phyloP scores from a whole-genome alignment of 148 eudicot genomes.

The Diospyros lotus region DNA sequence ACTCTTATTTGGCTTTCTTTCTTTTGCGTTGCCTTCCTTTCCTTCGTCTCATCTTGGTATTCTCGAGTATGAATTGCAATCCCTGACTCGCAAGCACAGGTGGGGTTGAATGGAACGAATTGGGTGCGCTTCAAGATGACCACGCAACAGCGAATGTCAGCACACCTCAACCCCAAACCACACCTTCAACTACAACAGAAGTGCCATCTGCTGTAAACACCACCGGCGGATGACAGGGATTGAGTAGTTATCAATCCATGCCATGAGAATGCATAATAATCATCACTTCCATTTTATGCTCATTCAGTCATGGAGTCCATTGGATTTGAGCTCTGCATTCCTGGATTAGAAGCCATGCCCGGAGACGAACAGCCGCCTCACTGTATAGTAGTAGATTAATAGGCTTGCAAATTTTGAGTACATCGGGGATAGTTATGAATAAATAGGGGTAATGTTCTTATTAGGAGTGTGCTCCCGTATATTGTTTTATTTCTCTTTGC shows the following conservation, averaged over 20 bases:
- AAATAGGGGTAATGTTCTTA: neutral
- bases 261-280: no score
- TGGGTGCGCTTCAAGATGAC: constrained; percentile 50
- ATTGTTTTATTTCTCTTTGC: constrained; percentile 3
- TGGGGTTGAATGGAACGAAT: constrained; percentile 61
- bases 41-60: neutral
- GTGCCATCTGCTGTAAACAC: constrained; percentile 25
- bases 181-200: constrained; percentile 35
- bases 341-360: no score
- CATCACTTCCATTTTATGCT: no score
- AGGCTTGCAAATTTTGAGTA: no score
- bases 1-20: neutral
- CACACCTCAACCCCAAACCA: constrained; percentile 55
- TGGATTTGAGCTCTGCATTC: no score
- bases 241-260: no score
- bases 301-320: no score
- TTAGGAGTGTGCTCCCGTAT: constrained; percentile 1
- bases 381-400: no score
- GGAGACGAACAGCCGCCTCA: no score
- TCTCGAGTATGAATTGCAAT: constrained; percentile 13
- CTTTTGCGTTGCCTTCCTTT: neutral
- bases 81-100: constrained; percentile 49
- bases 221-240: neutral
- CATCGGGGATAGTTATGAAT: neutral
- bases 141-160: constrained; percentile 32